Evolutionary conservation across 495 filamentous ascomycete species (phyloP).

Genomic region (Lindgomyces ingoldianus): DNA sequence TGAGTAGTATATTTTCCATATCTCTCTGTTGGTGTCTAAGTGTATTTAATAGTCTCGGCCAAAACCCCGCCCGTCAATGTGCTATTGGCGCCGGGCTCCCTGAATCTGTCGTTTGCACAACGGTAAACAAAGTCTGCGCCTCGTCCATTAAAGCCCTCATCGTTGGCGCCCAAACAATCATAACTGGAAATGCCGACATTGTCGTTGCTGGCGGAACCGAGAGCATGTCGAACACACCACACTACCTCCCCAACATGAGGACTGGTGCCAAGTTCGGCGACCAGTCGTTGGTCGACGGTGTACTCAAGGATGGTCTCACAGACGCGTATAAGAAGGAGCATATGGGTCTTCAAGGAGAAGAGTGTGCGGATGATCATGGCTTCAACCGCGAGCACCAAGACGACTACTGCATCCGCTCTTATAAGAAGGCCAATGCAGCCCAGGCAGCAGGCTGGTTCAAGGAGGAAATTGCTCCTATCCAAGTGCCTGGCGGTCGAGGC

Average conservation of each 20-base stretch:
- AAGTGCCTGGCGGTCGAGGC: constrained; percentile 81
- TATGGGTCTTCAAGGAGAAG: constrained; percentile 91
- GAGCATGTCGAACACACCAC: constrained; percentile 97
- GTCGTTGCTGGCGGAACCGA: constrained; percentile 92
- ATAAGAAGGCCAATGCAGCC: constrained; percentile 87
- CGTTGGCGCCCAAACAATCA: constrained; percentile 92
- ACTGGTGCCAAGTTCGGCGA: constrained; percentile 88
- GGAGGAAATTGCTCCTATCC: constrained; percentile 85
- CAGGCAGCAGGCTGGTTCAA: constrained; percentile 74
- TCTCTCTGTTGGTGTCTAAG: constrained; percentile 4
- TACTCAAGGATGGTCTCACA: constrained; percentile 87
- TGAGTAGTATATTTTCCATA: constrained; percentile 46
- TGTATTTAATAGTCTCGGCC: constrained; percentile 69
- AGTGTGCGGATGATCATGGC: constrained; percentile 82
- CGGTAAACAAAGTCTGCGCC: constrained; percentile 98
- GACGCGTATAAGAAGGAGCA: constrained; percentile 91
- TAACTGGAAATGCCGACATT: constrained; percentile 86
- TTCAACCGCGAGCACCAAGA: constrained; percentile 84
- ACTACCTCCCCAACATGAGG: constrained; percentile 85
- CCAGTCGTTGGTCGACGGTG: constrained; percentile 80
- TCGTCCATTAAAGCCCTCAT: constrained; percentile 92
- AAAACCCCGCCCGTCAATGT: constrained; percentile 94
- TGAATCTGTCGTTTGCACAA: constrained; percentile 79
- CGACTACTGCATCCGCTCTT: constrained; percentile 87
- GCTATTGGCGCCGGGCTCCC: constrained; percentile 82